Evolutionary conservation across 257 asterid genomes (phyloP).

Genomic region (Ligustrum vulgare): DNA sequence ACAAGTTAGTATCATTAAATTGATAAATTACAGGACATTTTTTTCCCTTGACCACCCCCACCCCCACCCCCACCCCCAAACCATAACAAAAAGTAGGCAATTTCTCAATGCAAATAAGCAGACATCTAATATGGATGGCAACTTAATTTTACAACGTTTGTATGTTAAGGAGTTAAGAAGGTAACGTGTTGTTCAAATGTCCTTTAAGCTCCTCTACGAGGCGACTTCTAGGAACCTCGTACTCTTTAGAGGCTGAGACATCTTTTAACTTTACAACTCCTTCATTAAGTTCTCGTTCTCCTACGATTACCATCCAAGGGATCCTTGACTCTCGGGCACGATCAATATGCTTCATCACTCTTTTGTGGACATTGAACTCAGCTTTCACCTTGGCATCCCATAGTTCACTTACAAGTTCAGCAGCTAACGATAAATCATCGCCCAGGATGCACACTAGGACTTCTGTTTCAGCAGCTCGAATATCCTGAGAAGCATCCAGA

Average conservation of each 20-base stretch:
- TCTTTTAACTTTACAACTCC: conserved; percentile 68
- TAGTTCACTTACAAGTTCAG: conserved; percentile 67
- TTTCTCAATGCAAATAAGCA: background rate
- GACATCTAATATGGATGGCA: background rate
- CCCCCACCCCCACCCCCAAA: background rate
- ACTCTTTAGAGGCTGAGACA: conserved; percentile 39
- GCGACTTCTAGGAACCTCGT: conserved; percentile 45
- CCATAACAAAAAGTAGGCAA: background rate
- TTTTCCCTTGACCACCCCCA: too few relatives aligned
- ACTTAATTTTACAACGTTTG: background rate
- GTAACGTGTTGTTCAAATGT: conserved; percentile 32
- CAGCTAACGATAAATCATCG: conserved; percentile 64
- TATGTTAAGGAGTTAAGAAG: conserved; percentile 4
- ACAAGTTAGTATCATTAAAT: background rate
- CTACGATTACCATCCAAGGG: conserved; percentile 83
- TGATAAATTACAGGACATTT: background rate
- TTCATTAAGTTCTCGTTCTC: conserved; percentile 60
- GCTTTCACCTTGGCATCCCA: conserved; percentile 81
- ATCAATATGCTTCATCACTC: conserved; percentile 61
- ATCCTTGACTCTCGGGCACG: conserved; percentile 64
- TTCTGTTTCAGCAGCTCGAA: conserved; percentile 81
- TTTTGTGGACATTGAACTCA: conserved; percentile 57
- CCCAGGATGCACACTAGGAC: conserved; percentile 83
- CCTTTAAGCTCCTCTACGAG: conserved; percentile 56
- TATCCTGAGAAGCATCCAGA: conserved; percentile 41